Evolutionary conservation across 768 basidiomycete species (phyloP).

Genomic region (Sporobolomyces roseus): DNA sequence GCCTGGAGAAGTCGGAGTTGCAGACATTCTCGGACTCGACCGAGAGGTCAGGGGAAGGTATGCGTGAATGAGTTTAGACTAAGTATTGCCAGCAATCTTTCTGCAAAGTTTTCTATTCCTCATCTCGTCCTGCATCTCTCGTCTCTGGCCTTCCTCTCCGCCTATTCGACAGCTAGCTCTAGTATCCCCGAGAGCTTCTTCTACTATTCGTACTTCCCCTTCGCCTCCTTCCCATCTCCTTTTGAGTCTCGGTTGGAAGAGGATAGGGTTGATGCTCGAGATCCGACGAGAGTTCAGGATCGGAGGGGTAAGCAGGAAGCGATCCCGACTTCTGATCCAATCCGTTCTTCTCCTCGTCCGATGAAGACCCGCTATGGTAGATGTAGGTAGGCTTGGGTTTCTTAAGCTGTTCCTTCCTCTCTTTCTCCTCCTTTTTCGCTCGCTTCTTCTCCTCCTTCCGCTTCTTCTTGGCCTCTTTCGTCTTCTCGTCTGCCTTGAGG

Average conservation of each 20-base stretch:
- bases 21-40: neutral
- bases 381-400: neutral
- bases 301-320: neutral
- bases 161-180: neutral
- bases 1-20: neutral
- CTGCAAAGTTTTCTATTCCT: too few relatives aligned
- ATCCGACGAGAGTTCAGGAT: neutral
- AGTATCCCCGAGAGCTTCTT: neutral
- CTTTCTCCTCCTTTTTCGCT: neutral
- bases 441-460: neutral
- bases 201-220: neutral
- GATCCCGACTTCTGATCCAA: too few relatives aligned
- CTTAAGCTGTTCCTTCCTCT: neutral
- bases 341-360: neutral
- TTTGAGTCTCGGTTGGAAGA: neutral
- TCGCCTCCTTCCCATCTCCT: neutral
- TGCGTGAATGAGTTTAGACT: too few relatives aligned
- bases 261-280: neutral
- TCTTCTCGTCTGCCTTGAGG: neutral
- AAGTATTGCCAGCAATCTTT: too few relatives aligned
- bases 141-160: neutral
- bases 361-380: neutral
- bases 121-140: neutral
- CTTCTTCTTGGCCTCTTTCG: neutral
- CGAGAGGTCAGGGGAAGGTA: neutral